Evolutionary conservation across 2,329 filamentous ascomycete species (phyloP).

Genomic region (Boeremia exigua): DNA sequence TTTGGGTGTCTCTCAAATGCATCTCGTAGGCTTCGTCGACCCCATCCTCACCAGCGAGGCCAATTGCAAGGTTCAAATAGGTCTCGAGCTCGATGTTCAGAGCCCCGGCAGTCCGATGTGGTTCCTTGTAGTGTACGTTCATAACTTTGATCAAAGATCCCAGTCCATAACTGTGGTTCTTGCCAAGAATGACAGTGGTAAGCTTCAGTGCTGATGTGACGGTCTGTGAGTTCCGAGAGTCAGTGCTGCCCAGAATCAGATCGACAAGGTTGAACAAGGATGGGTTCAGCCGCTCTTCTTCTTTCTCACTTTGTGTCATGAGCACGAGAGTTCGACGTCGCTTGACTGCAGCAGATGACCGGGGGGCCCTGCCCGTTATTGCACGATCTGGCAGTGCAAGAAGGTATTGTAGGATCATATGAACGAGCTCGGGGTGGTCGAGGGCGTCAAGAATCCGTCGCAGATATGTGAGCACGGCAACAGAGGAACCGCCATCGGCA

Average conservation of each 20-base stretch:
- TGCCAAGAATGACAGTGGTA: slow-evolving; percentile 81
- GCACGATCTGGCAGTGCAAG: slow-evolving; percentile 74
- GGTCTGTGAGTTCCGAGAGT: slow-evolving; percentile 85
- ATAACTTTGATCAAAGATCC: slow-evolving; percentile 75
- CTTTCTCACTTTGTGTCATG: slow-evolving; percentile 77
- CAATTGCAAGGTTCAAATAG: slow-evolving; percentile 71
- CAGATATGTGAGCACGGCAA: slow-evolving; percentile 93
- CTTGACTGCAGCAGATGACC: slow-evolving; percentile 69
- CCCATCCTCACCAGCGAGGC: slow-evolving; percentile 71
- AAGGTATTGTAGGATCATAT: slow-evolving; percentile 91
- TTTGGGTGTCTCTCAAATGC: slow-evolving; percentile 73
- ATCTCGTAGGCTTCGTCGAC: slow-evolving; percentile 76
- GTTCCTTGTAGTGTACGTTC: slow-evolving; percentile 60
- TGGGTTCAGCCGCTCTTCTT: slow-evolving; percentile 78
- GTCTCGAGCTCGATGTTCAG: slow-evolving; percentile 77
- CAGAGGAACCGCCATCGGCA: slow-evolving; percentile 93
- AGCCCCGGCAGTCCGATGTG: slow-evolving; percentile 72
- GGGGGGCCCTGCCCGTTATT: slow-evolving; percentile 42
- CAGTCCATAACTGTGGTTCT: slow-evolving; percentile 86
- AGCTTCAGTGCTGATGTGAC: slow-evolving; percentile 88
- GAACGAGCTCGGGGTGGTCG: slow-evolving; percentile 91
- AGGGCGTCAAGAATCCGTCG: slow-evolving; percentile 88
- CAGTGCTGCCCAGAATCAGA: slow-evolving; percentile 82
- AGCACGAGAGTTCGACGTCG: slow-evolving; percentile 90
- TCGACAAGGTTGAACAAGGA: slow-evolving; percentile 93